These are phyloP conservation scores for Ramaria sp. DNA, from an alignment of 768 basidiomycete species.

Conservation along the genomic window DNA sequence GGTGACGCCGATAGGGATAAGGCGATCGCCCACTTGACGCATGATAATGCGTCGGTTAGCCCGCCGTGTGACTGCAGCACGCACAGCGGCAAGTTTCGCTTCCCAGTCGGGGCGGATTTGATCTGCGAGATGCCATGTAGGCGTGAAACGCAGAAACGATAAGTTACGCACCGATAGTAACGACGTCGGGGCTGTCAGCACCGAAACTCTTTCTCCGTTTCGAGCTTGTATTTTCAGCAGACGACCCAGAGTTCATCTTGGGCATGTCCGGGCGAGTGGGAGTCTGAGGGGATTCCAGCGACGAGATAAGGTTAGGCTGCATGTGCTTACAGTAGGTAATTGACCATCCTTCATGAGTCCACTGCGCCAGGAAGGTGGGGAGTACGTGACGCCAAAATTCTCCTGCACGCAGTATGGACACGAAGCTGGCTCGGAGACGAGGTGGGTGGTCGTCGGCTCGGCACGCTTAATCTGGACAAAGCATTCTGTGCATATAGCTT, in stretches of 20 bases:
- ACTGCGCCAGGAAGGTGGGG: conserved; percentile 67
- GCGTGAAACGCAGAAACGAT: conserved; percentile 8
- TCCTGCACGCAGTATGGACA: conserved; percentile 98
- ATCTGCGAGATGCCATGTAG: conserved; percentile 38
- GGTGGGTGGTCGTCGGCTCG: conserved; percentile 89
- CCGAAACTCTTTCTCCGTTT: conserved; percentile 78
- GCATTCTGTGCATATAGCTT: conserved; percentile 97
- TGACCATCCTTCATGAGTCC: conserved; percentile 64
- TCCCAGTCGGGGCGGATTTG: conserved; percentile 99
- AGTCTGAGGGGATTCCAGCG: conserved; percentile 18
- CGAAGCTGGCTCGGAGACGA: conserved; percentile 92
- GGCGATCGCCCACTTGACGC: conserved; percentile 95
- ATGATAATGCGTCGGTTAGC: conserved; percentile 96
- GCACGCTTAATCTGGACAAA: conserved; percentile 98
- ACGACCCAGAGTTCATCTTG: conserved; percentile 31
- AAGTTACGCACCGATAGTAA: conserved; percentile 64
- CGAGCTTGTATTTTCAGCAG: conserved; percentile 14
- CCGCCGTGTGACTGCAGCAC: conserved; percentile 89
- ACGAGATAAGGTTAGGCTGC: conserved; percentile 4
- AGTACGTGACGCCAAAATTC: conserved; percentile 91
- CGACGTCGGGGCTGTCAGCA: conserved; percentile 79
- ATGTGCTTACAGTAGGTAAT: conserved; percentile 33
- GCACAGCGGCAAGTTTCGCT: conserved; percentile 84
- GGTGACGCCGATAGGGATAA: conserved; percentile 94
- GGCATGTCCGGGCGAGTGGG: conserved; percentile 45